phyloP scores from a whole-genome alignment of 306 rosid genomes.

The Prunus padus region DNA sequence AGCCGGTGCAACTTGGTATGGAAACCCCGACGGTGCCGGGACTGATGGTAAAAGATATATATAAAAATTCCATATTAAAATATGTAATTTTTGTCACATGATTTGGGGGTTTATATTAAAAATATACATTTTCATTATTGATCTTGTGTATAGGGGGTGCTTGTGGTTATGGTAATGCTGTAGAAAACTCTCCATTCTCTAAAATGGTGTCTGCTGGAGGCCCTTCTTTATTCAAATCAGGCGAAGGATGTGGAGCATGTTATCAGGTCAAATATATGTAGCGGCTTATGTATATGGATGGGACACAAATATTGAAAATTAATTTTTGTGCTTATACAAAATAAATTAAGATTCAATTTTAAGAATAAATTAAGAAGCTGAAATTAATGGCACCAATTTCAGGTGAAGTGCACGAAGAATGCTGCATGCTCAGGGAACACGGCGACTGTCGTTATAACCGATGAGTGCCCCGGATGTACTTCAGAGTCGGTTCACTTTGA shows the following conservation, averaged over 20 bases:
- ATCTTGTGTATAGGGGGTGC: constrained; percentile 56
- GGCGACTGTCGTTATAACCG: constrained; percentile 63
- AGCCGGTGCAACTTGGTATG: constrained; percentile 67
- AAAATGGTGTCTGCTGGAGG: constrained; percentile 62
- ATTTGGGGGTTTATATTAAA: too few relatives aligned
- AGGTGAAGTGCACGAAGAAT: constrained; percentile 65
- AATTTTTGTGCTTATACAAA: neutral
- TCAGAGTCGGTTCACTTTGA: constrained; percentile 63
- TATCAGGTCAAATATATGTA: constrained; percentile 49
- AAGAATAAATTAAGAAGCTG: neutral
- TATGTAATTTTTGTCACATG: neutral
- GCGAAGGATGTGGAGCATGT: constrained; percentile 81
- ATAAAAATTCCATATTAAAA: neutral
- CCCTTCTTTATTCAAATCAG: constrained; percentile 51
- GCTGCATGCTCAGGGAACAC: constrained; percentile 58
- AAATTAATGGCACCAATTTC: neutral
- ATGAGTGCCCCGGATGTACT: constrained; percentile 65
- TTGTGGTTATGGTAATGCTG: constrained; percentile 64
- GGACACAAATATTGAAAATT: neutral
- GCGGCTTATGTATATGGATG: neutral
- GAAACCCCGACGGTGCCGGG: constrained; percentile 55
- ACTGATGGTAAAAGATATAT: constrained; percentile 44
- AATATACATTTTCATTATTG: neutral
- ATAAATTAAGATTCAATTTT: neutral
- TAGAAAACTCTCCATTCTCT: constrained; percentile 61